Conservation (phyloP, 495 filamentous ascomycete genomes). For the Hypoxylon fuscum region DNA sequence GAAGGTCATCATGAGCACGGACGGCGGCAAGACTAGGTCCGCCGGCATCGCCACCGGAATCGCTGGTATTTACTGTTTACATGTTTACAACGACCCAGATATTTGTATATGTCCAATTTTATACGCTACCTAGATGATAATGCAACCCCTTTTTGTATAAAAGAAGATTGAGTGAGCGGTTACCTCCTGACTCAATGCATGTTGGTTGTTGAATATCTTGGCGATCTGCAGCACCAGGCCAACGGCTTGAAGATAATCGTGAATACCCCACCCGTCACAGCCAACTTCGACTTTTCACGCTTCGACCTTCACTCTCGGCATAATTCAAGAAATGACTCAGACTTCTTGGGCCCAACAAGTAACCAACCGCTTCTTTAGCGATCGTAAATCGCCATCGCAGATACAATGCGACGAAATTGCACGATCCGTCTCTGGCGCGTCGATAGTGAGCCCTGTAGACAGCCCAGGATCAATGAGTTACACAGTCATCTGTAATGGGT, state of each 20-base stretch:
- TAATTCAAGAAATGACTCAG: slow-evolving; percentile 8
- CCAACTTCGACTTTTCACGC: not conserved
- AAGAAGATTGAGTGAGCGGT: too few species aligned
- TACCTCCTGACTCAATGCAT: too few species aligned
- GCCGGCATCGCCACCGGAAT: slow-evolving; percentile 47
- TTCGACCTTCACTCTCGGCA: slow-evolving; percentile 1
- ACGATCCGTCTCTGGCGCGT: slow-evolving; percentile 38
- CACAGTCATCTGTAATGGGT: slow-evolving; percentile 42
- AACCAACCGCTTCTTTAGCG: slow-evolving; percentile 37
- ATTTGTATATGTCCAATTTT: too few species aligned
- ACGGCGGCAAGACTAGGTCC: slow-evolving; percentile 52
- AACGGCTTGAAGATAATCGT: not conserved
- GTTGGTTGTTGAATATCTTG: too few species aligned
- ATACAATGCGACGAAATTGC: slow-evolving; percentile 43
- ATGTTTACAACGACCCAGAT: too few species aligned
- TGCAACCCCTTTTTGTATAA: too few species aligned
- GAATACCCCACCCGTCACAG: not conserved
- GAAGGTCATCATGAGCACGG: slow-evolving; percentile 49
- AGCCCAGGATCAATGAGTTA: slow-evolving; percentile 46
- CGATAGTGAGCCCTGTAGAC: slow-evolving; percentile 34
- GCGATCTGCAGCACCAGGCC: too few species aligned
- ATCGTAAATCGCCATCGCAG: slow-evolving; percentile 37
- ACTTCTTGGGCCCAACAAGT: slow-evolving; percentile 21
- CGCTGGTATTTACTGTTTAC: too few species aligned
- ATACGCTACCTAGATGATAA: too few species aligned